Conservation (phyloP, 23 red algal genomes). For the Cyanidiococcus yangmingshanensis region DNA sequence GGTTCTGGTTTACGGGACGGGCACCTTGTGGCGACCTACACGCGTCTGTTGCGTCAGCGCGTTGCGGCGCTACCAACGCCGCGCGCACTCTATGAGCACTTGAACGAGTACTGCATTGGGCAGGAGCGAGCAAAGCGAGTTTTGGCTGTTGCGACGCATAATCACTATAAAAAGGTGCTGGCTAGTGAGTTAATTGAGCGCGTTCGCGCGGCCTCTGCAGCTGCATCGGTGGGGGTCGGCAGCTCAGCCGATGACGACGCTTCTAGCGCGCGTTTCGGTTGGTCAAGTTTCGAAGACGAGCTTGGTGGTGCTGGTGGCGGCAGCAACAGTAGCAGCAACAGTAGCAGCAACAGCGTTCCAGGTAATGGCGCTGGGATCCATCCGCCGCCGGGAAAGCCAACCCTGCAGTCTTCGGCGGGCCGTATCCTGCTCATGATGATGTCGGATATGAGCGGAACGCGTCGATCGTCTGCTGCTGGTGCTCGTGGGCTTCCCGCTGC, state of each 20-base stretch:
- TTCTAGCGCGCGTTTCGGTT: not conserved
- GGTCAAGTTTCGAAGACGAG: not conserved
- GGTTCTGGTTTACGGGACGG: not conserved
- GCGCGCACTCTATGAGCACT: conserved; percentile 48
- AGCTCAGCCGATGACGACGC: not conserved
- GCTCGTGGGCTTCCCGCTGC: not conserved
- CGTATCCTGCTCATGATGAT: conserved; percentile 18
- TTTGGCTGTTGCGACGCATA: conserved; percentile 81
- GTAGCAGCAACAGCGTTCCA: not conserved
- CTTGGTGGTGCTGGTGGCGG: not conserved
- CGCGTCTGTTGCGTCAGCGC: conserved; percentile 14
- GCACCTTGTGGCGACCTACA: conserved; percentile 3
- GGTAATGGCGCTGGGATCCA: not conserved
- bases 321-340: not conserved
- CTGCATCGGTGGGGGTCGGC: conserved; percentile 20
- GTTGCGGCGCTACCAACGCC: conserved; percentile 63
- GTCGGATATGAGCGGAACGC: conserved; percentile 3
- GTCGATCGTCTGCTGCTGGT: not conserved
- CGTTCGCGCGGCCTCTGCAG: conserved; percentile 28
- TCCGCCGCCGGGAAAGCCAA: not conserved
- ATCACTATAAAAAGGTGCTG: conserved; percentile 80
- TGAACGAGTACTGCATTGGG: conserved; percentile 74
- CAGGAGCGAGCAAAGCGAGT: conserved; percentile 77
- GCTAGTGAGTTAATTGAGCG: conserved; percentile 11
- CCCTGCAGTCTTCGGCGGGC: not conserved